These are phyloP conservation scores for Cavenderia fasciculata DNA, from an alignment of 78 protist species.

Conservation along the genomic window DNA sequence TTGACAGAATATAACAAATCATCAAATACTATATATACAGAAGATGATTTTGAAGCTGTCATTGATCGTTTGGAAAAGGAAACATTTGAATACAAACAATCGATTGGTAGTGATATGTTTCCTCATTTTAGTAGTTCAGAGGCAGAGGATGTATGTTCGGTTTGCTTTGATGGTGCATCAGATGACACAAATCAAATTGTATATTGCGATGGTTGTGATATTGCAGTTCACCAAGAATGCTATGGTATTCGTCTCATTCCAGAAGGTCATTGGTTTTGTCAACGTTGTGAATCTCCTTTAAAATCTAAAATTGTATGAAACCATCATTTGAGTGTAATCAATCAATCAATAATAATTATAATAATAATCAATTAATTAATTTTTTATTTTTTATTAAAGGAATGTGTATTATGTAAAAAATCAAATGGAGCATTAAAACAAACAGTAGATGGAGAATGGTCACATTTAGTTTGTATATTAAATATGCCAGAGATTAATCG, in stretches of 20 bases:
- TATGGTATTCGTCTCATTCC: slow-evolving; percentile 83
- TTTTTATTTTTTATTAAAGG: not conserved
- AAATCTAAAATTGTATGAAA: slow-evolving; percentile 11
- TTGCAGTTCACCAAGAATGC: slow-evolving; percentile 86
- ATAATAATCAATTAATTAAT: too few relatives aligned
- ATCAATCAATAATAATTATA: too few relatives aligned
- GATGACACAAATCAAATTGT: slow-evolving; percentile 86
- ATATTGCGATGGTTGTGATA: slow-evolving; percentile 86
- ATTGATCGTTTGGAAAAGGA: slow-evolving; percentile 83
- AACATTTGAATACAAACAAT: slow-evolving; percentile 64
- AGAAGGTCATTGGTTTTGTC: slow-evolving; percentile 86
- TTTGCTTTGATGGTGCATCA: slow-evolving; percentile 81
- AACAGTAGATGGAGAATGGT: slow-evolving; percentile 68
- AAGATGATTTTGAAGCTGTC: slow-evolving; percentile 78
- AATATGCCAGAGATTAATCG: slow-evolving; percentile 35
- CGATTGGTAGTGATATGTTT: slow-evolving; percentile 57
- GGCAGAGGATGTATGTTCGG: slow-evolving; percentile 77
- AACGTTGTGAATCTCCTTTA: slow-evolving; percentile 58
- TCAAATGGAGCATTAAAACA: slow-evolving; percentile 63
- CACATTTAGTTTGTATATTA: slow-evolving; percentile 53
- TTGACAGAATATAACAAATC: slow-evolving; percentile 2
- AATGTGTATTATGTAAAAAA: slow-evolving; percentile 38
- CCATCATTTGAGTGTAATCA: not conserved
- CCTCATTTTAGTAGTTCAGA: slow-evolving; percentile 46
- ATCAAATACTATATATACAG: not conserved